Conservation (phyloP, 305 asterid genomes). For the Fraxinus floribunda region DNA sequence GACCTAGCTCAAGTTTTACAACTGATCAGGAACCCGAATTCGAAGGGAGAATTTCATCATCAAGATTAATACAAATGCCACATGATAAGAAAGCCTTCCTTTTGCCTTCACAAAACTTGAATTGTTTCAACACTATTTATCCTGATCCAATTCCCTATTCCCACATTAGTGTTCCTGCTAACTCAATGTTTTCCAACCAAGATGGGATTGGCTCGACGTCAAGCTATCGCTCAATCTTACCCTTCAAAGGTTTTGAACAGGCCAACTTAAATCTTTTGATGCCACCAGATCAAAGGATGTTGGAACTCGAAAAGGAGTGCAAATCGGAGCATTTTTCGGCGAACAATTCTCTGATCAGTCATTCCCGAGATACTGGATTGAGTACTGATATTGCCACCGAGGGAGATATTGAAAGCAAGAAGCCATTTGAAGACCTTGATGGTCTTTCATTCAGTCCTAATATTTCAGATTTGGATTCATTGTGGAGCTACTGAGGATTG, state of each 20-base stretch:
- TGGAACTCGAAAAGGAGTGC: slow-evolving; percentile 9
- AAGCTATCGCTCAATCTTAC: slow-evolving; percentile 14
- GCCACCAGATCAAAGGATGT: slow-evolving; percentile 14
- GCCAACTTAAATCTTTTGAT: slow-evolving; percentile 17
- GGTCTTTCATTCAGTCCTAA: slow-evolving; percentile 35
- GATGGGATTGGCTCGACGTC: slow-evolving; percentile 17
- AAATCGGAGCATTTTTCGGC: slow-evolving; percentile 41
- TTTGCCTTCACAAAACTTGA: slow-evolving; percentile 23
- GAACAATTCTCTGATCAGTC: slow-evolving; percentile 49
- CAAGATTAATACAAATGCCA: slow-evolving; percentile 23
- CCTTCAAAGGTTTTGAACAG: slow-evolving; percentile 18
- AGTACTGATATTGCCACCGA: slow-evolving; percentile 53
- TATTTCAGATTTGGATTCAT: slow-evolving; percentile 49
- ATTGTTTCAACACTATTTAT: slow-evolving; percentile 1
- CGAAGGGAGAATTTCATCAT: neutral
- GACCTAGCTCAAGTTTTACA: slow-evolving; percentile 26
- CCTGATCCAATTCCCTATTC: slow-evolving; percentile 28
- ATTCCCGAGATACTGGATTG: slow-evolving; percentile 57
- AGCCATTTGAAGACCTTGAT: slow-evolving; percentile 36
- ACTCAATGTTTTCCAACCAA: slow-evolving; percentile 24
- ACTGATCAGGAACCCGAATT: slow-evolving; percentile 24
- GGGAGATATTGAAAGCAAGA: slow-evolving; percentile 29
- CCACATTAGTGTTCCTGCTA: slow-evolving; percentile 29
- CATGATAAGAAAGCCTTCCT: slow-evolving; percentile 24
- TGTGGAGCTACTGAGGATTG: slow-evolving; percentile 47